phyloP scores from a whole-genome alignment of 169 alveolate species.

The Babesia sp. region DNA sequence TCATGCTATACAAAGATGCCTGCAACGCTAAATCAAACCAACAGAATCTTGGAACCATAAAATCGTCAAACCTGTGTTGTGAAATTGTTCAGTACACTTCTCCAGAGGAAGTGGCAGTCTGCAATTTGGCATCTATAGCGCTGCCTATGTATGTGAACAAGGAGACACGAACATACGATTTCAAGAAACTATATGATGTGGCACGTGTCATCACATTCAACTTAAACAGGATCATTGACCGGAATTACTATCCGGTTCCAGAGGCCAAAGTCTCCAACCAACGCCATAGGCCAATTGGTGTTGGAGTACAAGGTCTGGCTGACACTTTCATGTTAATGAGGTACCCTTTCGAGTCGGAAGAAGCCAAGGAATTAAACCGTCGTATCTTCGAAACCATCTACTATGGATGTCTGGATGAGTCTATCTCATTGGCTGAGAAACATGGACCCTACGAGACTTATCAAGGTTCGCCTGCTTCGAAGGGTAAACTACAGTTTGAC shows the following conservation, averaged over 20 bases:
- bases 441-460: conserved; percentile 93
- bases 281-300: conserved; percentile 98
- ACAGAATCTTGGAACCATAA: conserved; percentile 96
- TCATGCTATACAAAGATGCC: conserved; percentile 94
- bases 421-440: conserved; percentile 91
- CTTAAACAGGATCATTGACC: conserved; percentile 93
- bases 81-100: conserved; percentile 97
- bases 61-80: conserved; percentile 94
- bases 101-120: conserved; percentile 98
- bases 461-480: conserved; percentile 94
- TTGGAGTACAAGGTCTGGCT: conserved; percentile 98
- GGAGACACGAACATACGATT: conserved; percentile 74
- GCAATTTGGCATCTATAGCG: conserved; percentile 97
- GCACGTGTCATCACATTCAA: conserved; percentile 91
- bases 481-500: conserved; percentile 97
- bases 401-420: conserved; percentile 93
- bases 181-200: conserved; percentile 82
- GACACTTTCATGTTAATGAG: conserved; percentile 94
- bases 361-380: conserved; percentile 90
- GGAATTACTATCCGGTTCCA: conserved; percentile 93
- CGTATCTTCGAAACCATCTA: conserved; percentile 97
- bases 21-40: conserved; percentile 95
- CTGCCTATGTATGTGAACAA: conserved; percentile 81
- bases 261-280: conserved; percentile 92
- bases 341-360: conserved; percentile 93